Percentiles rank a stretch among this genome's conserved stretches.
Evolutionary conservation across 805 yeast species (phyloP).

Genomic region (Komagataella phaffii): DNA sequence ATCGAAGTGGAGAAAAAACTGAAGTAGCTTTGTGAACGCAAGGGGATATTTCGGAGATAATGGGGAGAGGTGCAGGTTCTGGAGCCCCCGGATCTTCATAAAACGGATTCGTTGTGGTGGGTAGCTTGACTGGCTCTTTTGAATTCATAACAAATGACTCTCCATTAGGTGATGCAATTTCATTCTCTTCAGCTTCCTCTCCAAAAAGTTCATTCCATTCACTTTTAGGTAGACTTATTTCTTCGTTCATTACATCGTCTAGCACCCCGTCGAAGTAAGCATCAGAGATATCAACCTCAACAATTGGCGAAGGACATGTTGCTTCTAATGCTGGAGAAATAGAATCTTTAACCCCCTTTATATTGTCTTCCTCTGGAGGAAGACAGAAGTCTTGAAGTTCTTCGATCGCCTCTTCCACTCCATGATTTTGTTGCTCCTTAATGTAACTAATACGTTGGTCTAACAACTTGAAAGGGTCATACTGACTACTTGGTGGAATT

Average conservation of each 20-base stretch:
- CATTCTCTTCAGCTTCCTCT: slow-evolving; percentile 4
- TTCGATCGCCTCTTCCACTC: neutral
- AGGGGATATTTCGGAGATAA: slow-evolving; percentile 20
- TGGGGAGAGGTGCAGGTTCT: slow-evolving; percentile 44
- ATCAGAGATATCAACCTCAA: neutral
- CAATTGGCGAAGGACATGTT: neutral
- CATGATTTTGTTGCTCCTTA: neutral
- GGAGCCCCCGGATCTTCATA: slow-evolving; percentile 83
- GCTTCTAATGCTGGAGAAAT: neutral
- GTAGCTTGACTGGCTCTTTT: neutral
- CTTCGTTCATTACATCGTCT: neutral
- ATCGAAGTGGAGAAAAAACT: slow-evolving; percentile 69
- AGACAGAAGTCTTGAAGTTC: neutral
- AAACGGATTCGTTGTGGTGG: slow-evolving; percentile 27
- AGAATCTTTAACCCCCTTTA: neutral
- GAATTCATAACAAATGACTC: slow-evolving; percentile 1
- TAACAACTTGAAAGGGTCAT: neutral
- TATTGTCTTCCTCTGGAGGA: neutral
- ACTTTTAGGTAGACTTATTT: neutral
- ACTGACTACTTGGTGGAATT: neutral
- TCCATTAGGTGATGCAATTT: neutral
- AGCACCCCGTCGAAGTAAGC: neutral
- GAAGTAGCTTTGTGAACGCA: slow-evolving; percentile 36
- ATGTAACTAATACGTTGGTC: neutral
- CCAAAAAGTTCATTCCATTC: slow-evolving; percentile 1